A percentile compares a stretch with the other conserved stretches of the same genome.
Evolutionary conservation across 306 rosid genomes (phyloP).

Genomic region (Datisca glomerata): DNA sequence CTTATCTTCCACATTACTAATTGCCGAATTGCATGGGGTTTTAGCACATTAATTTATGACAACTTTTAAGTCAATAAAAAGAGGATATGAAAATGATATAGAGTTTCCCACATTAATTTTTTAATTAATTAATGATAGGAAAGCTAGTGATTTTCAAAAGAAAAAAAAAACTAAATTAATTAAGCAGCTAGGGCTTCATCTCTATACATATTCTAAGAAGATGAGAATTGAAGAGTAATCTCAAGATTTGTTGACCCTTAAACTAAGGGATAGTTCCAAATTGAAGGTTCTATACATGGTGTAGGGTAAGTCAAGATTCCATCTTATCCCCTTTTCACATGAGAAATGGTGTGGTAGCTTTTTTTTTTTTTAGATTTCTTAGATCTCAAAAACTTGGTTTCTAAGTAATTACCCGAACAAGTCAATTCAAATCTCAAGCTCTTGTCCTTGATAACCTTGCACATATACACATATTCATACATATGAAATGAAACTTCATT

Average conservation of each 20-base stretch:
- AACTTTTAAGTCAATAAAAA: too few relatives aligned
- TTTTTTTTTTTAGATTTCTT: slow-evolving; percentile 9
- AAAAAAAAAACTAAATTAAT: not conserved
- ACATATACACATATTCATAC: too few relatives aligned
- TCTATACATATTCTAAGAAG: not conserved
- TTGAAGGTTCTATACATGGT: not conserved
- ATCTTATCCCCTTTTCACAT: slow-evolving; percentile 35
- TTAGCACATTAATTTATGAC: too few relatives aligned
- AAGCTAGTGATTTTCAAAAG: not conserved
- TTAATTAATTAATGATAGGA: too few relatives aligned
- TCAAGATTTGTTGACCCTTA: slow-evolving; percentile 37
- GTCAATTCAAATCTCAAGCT: not conserved
- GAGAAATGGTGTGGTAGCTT: slow-evolving; percentile 4
- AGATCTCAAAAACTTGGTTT: slow-evolving; percentile 18
- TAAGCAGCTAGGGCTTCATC: not conserved
- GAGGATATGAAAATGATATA: too few relatives aligned
- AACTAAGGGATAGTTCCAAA: slow-evolving; percentile 20
- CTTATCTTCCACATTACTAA: too few relatives aligned
- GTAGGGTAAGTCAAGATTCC: slow-evolving; percentile 30
- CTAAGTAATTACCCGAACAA: slow-evolving; percentile 12
- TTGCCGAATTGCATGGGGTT: too few relatives aligned
- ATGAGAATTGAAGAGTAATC: too few relatives aligned
- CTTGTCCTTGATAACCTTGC: too few relatives aligned
- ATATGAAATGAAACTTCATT: not conserved
- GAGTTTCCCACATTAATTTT: too few relatives aligned